Evolutionary conservation across 2,329 filamentous ascomycete genomes (phyloP).

Genomic region (Apiospora saccharicola): DNA sequence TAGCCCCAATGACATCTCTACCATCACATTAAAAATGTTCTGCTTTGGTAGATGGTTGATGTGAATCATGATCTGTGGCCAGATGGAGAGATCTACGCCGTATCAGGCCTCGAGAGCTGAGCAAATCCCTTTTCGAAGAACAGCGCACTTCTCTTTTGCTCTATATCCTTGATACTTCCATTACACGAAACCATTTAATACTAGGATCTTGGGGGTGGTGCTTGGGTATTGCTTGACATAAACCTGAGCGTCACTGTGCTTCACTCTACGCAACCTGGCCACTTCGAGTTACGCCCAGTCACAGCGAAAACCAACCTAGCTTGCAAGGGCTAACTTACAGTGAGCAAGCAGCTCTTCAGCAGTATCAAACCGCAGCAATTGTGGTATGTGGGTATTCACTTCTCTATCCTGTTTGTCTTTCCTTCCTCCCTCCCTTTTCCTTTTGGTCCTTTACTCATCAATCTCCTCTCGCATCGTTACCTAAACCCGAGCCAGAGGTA

Average conservation of each 20-base stretch:
- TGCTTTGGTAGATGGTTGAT: neutral
- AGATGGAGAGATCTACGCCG: neutral
- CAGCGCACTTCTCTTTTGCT: neutral
- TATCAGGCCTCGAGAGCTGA: neutral
- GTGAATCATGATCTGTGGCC: neutral
- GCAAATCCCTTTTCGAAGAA: neutral
- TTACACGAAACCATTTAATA: neutral
- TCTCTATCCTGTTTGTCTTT: neutral
- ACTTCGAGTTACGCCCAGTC: neutral
- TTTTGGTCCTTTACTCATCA: neutral
- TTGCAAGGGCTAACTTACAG: neutral
- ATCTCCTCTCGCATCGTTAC: neutral
- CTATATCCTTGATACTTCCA: neutral
- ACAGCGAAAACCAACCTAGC: neutral
- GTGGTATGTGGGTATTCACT: neutral
- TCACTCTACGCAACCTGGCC: neutral
- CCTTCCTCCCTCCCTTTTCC: neutral
- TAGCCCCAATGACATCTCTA: neutral
- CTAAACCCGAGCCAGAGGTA: slow-evolving; percentile 50
- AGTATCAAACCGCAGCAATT: neutral
- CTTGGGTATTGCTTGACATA: neutral
- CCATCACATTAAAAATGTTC: neutral
- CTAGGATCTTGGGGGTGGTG: neutral
- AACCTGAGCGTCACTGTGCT: neutral
- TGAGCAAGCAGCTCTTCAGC: neutral